Evolutionary conservation across 225 moss, liverwort and hornwort species (phyloP), one percentile per base, ranked within the genome.

Genomic region (Takakia lepidozioides): DNA sequence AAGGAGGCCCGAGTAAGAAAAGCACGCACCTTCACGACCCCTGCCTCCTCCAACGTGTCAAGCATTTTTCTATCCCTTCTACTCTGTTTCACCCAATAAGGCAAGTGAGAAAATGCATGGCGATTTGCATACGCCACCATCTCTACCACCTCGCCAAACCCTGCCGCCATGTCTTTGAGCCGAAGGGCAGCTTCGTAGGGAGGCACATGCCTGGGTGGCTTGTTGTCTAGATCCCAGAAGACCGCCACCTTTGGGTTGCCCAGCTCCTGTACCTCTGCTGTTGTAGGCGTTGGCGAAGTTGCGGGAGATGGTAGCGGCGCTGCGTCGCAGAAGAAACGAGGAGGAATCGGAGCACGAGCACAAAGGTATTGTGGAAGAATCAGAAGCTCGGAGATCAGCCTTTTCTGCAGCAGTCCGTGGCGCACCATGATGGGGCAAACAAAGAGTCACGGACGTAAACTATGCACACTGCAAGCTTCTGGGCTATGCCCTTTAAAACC

Each of bases 161-260:
- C 64, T 5, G 82, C 85, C 34, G 91, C 95, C 75, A 90, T 83
- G 27, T 81, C 85, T 13, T 78, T 72, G 38, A 98, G 69, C 0
- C 87, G 87, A 55, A 70, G 52, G n/a, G 95, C 95, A 3, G 95
- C 91, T 24, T 85, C 74, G 59, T 64, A 91, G 0, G 95, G 95
- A 5, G 75, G 65, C 39, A 91, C 95, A 29, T 75, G 68, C 80
- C 76, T 85, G 8, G 95, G 95, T 11, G 95, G 90, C 55, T 95
- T 95, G 66, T 95, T 95, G 73, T 98, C 95, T 64, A 98, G 55
- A 61, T 98, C 95, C 95, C 95, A 98, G 29, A 98, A 98, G 13
- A 98, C 87, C 22, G 84, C 82, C 23, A 98, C 85, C 51, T 48
- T 80, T 3, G 82, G 71, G 13, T 60, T 58, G 29, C 38, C 51